Conservation (phyloP, 129 eudicot species). For the Escallonia rubra region DNA sequence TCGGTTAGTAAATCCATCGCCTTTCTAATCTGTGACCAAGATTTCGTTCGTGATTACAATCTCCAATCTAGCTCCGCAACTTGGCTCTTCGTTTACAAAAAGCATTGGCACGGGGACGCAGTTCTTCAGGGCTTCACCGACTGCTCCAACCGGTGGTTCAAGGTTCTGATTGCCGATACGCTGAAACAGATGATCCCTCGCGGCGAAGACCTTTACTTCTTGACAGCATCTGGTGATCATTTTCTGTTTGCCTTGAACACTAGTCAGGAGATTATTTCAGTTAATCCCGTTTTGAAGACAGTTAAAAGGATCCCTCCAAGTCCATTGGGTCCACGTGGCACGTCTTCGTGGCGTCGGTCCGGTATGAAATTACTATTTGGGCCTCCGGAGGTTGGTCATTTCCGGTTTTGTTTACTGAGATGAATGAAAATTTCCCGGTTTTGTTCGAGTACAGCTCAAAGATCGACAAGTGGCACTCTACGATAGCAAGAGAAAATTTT, state of each 20-base stretch:
- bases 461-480: conserved; percentile 44
- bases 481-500: conserved; percentile 18
- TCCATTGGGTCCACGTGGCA: conserved; percentile 71
- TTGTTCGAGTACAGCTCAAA: conserved; percentile 47
- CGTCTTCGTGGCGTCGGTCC: conserved; percentile 62
- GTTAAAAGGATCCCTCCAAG: conserved; percentile 51
- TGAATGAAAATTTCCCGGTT: conserved; percentile 28
- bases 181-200: conserved; percentile 40
- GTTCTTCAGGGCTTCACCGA: conserved; percentile 42
- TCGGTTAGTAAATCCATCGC: conserved; percentile 45
- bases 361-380: conserved; percentile 52
- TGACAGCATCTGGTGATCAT: conserved; percentile 52
- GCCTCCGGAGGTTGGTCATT: conserved; percentile 27
- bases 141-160: conserved; percentile 51
- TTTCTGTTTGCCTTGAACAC: conserved; percentile 57
- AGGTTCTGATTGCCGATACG: conserved; percentile 41
- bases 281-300: conserved; percentile 38
- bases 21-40: conserved; percentile 37
- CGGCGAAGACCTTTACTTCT: conserved; percentile 59
- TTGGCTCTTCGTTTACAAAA: conserved; percentile 58
- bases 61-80: conserved; percentile 39
- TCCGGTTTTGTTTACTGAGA: conserved; percentile 50
- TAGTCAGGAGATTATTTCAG: conserved; percentile 52
- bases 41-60: conserved; percentile 42
- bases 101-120: conserved; percentile 61